phyloP scores from a whole-genome alignment of 106 monocot species.

The Posidonia australis region DNA sequence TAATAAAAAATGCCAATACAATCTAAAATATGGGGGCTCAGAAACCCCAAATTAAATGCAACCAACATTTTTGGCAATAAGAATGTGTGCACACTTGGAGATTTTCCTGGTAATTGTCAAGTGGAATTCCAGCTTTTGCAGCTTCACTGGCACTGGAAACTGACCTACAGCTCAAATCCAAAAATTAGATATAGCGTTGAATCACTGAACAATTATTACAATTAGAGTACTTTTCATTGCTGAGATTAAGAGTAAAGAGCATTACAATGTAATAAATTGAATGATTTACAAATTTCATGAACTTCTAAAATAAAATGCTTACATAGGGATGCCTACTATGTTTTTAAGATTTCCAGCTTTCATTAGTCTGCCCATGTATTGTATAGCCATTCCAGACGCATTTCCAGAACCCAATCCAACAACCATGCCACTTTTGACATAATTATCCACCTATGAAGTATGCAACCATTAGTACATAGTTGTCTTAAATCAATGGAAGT shows the following conservation, averaged over 20 bases:
- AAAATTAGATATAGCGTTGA: not conserved
- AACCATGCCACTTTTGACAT: conserved; percentile 56
- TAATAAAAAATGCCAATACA: not conserved
- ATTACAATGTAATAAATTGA: no score
- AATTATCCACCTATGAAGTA: conserved; percentile 40
- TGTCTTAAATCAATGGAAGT: not conserved
- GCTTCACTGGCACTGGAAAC: conserved; percentile 64
- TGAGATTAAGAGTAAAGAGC: no score
- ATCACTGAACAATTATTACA: conserved; percentile 2
- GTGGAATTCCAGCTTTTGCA: conserved; percentile 45
- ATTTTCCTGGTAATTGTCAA: conserved; percentile 37
- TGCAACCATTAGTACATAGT: not conserved
- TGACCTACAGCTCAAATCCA: conserved; percentile 24
- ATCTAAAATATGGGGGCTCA: not conserved
- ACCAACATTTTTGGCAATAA: conserved; percentile 12
- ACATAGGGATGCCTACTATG: conserved; percentile 58
- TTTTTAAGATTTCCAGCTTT: conserved; percentile 34
- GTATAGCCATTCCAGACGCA: conserved; percentile 47
- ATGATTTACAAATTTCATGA: not conserved
- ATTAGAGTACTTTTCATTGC: no score
- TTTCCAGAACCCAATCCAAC: conserved; percentile 57
- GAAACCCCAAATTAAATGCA: conserved; percentile 8
- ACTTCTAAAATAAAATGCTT: not conserved
- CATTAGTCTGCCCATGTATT: conserved; percentile 39
- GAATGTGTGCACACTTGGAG: conserved; percentile 41